Percentiles rank a stretch among this genome's conserved stretches.
Evolutionary conservation across 495 filamentous ascomycete species (phyloP).

Genomic region (Penicillium psychrofluorescens): DNA sequence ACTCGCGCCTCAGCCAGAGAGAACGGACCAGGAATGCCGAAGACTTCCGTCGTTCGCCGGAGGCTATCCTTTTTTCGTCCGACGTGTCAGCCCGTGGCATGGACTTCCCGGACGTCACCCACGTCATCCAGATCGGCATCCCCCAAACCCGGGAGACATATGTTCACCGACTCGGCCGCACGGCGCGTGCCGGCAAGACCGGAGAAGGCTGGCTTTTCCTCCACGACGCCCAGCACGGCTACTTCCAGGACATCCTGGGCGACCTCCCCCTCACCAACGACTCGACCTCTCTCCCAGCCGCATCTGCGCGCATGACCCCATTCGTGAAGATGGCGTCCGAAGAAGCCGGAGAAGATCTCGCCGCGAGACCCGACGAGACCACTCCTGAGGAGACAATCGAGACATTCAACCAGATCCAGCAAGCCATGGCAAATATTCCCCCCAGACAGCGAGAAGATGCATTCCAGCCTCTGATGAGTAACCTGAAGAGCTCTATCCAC

Average conservation of each 20-base stretch:
- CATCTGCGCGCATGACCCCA: conserved; percentile 45
- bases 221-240: conserved; percentile 47
- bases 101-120: conserved; percentile 68
- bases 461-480: conserved; percentile 46
- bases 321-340: no score
- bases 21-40: conserved; percentile 61
- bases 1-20: conserved; percentile 67
- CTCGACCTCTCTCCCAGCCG: conserved; percentile 38
- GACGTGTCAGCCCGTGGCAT: conserved; percentile 92
- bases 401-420: conserved; percentile 26
- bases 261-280: conserved; percentile 61
- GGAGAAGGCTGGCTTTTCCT: conserved; percentile 79
- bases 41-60: conserved; percentile 53
- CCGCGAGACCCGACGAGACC: background rate
- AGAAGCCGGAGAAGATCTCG: no score
- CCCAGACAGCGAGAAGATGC: background rate
- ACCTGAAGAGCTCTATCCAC: conserved; percentile 17
- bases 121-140: conserved; percentile 63
- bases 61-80: conserved; percentile 78
- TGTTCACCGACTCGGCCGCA: conserved; percentile 68
- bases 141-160: conserved; percentile 59
- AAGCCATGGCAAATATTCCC: conserved; percentile 26
- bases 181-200: conserved; percentile 63
- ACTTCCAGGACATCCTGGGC: conserved; percentile 41
- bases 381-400: conserved; percentile 19